These are phyloP conservation scores for Macrophomina tecta DNA, from an alignment of 2,329 filamentous ascomycete genomes.

Conservation along the genomic window DNA sequence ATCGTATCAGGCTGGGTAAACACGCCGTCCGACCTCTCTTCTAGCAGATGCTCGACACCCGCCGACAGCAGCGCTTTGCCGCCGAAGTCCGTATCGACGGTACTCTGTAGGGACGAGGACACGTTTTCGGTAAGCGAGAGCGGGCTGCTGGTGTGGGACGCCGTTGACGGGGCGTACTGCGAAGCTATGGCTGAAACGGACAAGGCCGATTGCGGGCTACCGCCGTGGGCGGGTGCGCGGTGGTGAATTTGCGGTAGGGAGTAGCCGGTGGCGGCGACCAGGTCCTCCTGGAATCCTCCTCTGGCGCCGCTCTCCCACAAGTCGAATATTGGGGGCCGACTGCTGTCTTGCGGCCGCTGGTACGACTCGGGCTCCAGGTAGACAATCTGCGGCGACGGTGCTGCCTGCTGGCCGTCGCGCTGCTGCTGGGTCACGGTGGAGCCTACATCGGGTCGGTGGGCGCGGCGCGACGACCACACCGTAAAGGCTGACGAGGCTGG, in stretches of 20 bases:
- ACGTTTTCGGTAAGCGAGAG: constrained; percentile 17
- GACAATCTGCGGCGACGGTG: no score
- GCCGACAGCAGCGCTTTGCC: constrained; percentile 30
- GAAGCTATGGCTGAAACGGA: no score
- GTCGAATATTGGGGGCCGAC: constrained; percentile 10
- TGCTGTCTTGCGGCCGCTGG: neutral
- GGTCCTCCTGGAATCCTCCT: constrained; percentile 12
- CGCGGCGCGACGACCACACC: no score
- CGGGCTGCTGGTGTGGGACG: neutral
- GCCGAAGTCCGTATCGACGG: constrained; percentile 37
- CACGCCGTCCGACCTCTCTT: constrained; percentile 39
- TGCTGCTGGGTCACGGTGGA: no score
- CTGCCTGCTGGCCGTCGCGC: no score
- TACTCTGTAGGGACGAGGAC: constrained; percentile 26
- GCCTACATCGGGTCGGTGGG: no score
- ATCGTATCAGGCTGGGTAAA: constrained; percentile 32
- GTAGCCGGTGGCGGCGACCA: constrained; percentile 12
- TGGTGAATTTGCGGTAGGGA: constrained; percentile 8
- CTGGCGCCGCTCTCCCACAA: neutral
- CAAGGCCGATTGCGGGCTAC: neutral
- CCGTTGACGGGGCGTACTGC: neutral
- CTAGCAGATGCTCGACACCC: constrained; percentile 31
- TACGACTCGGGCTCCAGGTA: neutral
- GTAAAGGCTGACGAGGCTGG: no score
- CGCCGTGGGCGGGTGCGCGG: neutral